A percentile compares a stretch with the other conserved stretches of the same genome.
These are phyloP conservation scores for Blastobotrys persicus DNA, from an alignment of 1,139 yeast genomes.

Conservation along the genomic window DNA sequence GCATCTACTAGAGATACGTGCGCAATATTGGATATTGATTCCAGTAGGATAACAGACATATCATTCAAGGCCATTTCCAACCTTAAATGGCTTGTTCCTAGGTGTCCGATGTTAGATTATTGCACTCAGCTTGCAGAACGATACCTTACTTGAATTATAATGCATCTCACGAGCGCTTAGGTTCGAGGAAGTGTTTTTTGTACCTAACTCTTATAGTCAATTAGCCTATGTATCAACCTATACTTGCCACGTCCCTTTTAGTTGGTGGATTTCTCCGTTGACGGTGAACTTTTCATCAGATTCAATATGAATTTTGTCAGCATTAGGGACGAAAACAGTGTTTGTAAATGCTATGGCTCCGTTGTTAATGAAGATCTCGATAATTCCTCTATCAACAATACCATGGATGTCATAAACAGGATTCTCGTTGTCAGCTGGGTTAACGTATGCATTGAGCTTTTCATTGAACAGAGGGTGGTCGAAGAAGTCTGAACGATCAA, in stretches of 20 bases:
- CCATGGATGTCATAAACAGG: conserved; percentile 30
- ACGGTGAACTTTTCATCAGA: neutral
- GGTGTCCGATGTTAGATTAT: neutral
- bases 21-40: neutral
- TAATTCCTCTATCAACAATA: conserved; percentile 32
- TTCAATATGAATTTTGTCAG: conserved; percentile 1
- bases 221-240: too few relatives aligned
- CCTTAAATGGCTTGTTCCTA: neutral
- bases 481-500: conserved; percentile 1
- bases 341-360: conserved; percentile 30
- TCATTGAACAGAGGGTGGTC: conserved; percentile 29
- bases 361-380: conserved; percentile 36
- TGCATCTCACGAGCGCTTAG: too few relatives aligned
- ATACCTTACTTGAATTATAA: neutral
- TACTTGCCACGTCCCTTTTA: neutral
- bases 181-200: too few relatives aligned
- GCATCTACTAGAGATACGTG: neutral
- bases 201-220: too few relatives aligned
- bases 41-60: neutral
- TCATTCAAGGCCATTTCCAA: neutral
- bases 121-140: neutral
- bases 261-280: neutral
- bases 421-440: conserved; percentile 17
- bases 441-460: conserved; percentile 21
- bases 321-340: conserved; percentile 24